phyloP scores from a whole-genome alignment of 768 basidiomycete genomes.

The Tulasnella sp. region DNA sequence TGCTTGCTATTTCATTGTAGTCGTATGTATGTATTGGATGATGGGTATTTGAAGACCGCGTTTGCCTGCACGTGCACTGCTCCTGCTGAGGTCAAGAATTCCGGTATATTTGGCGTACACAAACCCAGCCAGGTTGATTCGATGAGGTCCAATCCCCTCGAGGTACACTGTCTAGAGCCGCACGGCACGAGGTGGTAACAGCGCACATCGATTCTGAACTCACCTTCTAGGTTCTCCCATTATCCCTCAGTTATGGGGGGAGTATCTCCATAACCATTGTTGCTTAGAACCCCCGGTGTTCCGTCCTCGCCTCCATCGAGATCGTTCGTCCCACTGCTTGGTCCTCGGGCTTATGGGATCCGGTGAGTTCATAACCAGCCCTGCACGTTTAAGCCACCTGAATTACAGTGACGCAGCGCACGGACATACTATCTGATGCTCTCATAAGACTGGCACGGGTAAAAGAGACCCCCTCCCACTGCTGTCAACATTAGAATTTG shows the following conservation, averaged over 20 bases:
- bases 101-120: no score
- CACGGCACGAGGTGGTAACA: neutral
- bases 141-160: no score
- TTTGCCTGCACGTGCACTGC: neutral
- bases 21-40: neutral
- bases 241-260: neutral
- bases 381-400: neutral
- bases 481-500: slow-evolving; percentile 8
- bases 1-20: neutral
- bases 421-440: neutral
- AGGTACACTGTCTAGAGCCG: neutral
- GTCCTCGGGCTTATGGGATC: neutral
- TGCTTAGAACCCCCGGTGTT: neutral
- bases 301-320: neutral
- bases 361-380: neutral
- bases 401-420: neutral
- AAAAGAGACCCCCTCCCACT: neutral
- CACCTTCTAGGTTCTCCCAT: neutral
- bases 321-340: neutral
- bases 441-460: neutral
- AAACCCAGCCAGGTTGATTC: no score
- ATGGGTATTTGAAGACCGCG: neutral
- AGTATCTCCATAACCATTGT: neutral
- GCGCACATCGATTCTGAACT: neutral
- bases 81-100: no score